A percentile compares a stretch with the other conserved stretches of the same genome.
phyloP scores from a whole-genome alignment of 768 basidiomycete species.

The Pisolithus tinctorius region DNA sequence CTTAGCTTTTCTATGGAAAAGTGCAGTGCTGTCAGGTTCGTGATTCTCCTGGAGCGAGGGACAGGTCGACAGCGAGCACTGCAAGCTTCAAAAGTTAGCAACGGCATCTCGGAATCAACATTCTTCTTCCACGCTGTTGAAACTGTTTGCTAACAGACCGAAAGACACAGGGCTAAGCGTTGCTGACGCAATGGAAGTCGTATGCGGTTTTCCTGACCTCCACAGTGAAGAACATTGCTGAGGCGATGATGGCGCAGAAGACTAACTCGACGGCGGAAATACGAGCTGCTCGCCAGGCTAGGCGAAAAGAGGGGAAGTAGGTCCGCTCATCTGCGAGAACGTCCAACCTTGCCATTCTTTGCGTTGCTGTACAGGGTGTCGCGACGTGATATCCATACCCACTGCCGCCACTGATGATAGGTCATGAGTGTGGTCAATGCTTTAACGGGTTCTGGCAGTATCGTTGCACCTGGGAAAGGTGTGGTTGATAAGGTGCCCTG shows the following conservation, averaged over 20 bases:
- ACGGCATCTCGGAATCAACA: conserved; percentile 51
- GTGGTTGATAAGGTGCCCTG: conserved; percentile 61
- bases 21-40: conserved; percentile 52
- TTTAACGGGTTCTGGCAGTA: conserved; percentile 38
- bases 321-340: conserved; percentile 45
- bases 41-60: conserved; percentile 76
- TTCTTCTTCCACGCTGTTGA: conserved; percentile 32
- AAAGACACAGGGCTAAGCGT: conserved; percentile 1
- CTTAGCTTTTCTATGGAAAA: neutral
- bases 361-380: conserved; percentile 15
- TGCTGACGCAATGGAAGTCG: conserved; percentile 21
- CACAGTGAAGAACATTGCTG: conserved; percentile 20
- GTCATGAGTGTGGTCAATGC: conserved; percentile 36
- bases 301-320: conserved; percentile 37
- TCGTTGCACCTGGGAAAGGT: conserved; percentile 35
- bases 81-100: conserved; percentile 89
- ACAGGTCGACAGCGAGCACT: conserved; percentile 85
- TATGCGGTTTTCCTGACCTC: conserved; percentile 12
- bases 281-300: no score
- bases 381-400: conserved; percentile 61
- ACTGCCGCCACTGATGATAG: conserved; percentile 59
- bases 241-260: conserved; percentile 14
- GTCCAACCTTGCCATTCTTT: conserved; percentile 42
- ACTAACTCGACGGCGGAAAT: conserved; percentile 28
- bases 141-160: conserved; percentile 12